Base-by-base conservation (phyloP, 2,329 filamentous ascomycete species). In the Whalleya microplaca region DNA sequence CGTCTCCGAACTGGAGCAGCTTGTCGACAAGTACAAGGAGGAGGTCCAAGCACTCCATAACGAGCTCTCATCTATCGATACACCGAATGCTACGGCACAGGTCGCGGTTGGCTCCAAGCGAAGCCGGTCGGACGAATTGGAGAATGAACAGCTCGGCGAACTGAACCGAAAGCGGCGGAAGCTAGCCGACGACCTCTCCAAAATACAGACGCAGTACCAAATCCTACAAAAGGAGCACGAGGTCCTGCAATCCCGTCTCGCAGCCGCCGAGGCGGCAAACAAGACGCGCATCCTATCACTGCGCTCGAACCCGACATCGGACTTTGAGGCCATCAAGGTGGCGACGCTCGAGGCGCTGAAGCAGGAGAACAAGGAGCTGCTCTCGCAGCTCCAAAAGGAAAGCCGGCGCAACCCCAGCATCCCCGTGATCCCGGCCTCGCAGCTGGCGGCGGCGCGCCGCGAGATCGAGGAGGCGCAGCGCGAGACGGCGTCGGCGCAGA, bases 301-400 rank as follows among this genome's bases (percentile, higher is more conserved):
- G 14, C 89, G 92, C 55, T 88, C 89, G n/a, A 99, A 99, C 72
- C 95, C 95, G 0, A 98, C 95, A 0, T 86, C 92, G 0, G 86
- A 95, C 67, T 85, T 85, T 57, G 92, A 96, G 75, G 88, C 89
- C 2, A 85, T 96, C 72, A 96, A 98, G 76, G 81, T 89, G 49
- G 82, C 86, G 9, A 96, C 92, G 0, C 84, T 99, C 14, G 82
- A 82, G 9, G 88, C 88, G 0, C 84, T 99, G 9, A 85, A 89
- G 64, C 84, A 87, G 57, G 95, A 98, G 71, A 99, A 99, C 73
- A 80, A 83, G 7, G 90, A 94, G 27, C 84, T 98, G 7, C 82
- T 96, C 2, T 81, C 86, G 0, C 89, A 93, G 62, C 81, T 98
- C 2, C 75, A 78, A 73, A 84, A 61, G 75, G 76, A 62, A 69